These are phyloP conservation scores for Colletotrichum sp. DNA, from an alignment of 2,329 filamentous ascomycete species.

Conservation along the genomic window DNA sequence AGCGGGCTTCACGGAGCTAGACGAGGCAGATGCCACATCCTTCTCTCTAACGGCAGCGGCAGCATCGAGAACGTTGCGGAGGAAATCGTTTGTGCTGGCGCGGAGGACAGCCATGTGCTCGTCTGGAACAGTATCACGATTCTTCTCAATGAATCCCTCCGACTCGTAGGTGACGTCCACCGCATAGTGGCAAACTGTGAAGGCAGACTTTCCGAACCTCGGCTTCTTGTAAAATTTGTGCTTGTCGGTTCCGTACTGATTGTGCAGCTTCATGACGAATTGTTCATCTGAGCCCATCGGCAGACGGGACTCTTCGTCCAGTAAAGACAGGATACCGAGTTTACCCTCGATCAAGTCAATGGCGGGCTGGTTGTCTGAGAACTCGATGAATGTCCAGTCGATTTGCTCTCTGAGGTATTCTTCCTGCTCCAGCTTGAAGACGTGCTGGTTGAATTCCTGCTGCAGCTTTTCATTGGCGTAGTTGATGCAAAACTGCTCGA, in stretches of 20 bases:
- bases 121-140: slow-evolving; percentile 96
- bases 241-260: slow-evolving; percentile 90
- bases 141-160: slow-evolving; percentile 99
- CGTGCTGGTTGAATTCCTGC: slow-evolving; percentile 98
- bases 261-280: slow-evolving; percentile 94
- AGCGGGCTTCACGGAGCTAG: slow-evolving; percentile 78
- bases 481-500: slow-evolving; percentile 99
- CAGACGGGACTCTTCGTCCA: slow-evolving; percentile 95
- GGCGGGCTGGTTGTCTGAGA: slow-evolving; percentile 98
- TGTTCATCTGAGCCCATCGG: slow-evolving; percentile 98
- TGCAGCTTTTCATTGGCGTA: slow-evolving; percentile 99
- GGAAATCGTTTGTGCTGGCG: slow-evolving; percentile 83
- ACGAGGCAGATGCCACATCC: slow-evolving; percentile 70
- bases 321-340: slow-evolving; percentile 86
- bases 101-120: slow-evolving; percentile 95
- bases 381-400: slow-evolving; percentile 99
- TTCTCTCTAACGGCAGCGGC: slow-evolving; percentile 90
- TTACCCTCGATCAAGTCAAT: slow-evolving; percentile 98
- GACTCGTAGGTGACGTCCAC: slow-evolving; percentile 98
- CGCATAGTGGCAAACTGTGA: slow-evolving; percentile 98
- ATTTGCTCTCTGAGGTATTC: slow-evolving; percentile 97
- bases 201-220: slow-evolving; percentile 94
- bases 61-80: slow-evolving; percentile 83
- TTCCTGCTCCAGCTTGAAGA: slow-evolving; percentile 98
- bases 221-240: slow-evolving; percentile 99